phyloP scores from a whole-genome alignment of 352 stramenopile species.

The Pythium phragmiticola region DNA sequence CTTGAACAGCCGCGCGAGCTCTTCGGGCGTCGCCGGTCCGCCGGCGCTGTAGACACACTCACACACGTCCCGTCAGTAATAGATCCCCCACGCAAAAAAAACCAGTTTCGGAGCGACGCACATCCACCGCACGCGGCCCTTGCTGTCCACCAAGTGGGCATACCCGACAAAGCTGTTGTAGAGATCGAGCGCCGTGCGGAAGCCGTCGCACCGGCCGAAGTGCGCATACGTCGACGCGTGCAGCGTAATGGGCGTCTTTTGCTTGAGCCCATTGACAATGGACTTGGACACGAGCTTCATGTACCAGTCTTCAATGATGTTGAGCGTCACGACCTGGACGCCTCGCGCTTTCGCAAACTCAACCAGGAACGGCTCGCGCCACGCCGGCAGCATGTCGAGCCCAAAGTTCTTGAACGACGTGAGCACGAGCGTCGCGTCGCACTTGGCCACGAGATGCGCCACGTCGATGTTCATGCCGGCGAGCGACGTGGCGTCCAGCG shows the following conservation, averaged over 20 bases:
- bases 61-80: too few relatives aligned
- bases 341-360: constrained; percentile 35
- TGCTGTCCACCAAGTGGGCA: constrained; percentile 73
- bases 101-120: constrained; percentile 31
- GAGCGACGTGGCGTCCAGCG: constrained; percentile 55
- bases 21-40: constrained; percentile 57
- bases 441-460: constrained; percentile 44
- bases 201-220: constrained; percentile 81
- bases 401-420: constrained; percentile 88
- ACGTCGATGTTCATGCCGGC: constrained; percentile 47
- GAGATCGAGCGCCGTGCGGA: constrained; percentile 74
- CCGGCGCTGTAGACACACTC: constrained; percentile 40
- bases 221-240: constrained; percentile 60
- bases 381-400: constrained; percentile 75
- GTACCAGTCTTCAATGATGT: constrained; percentile 90
- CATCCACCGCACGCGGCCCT: constrained; percentile 85
- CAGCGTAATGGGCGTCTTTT: constrained; percentile 44
- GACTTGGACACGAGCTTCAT: constrained; percentile 78
- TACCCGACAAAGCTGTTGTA: constrained; percentile 90
- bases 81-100: too few relatives aligned
- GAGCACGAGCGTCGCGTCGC: constrained; percentile 61
- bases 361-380: constrained; percentile 60
- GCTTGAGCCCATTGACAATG: constrained; percentile 60
- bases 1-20: constrained; percentile 59
- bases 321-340: constrained; percentile 70